phyloP scores from a whole-genome alignment of 495 filamentous ascomycete genomes.

The Hyaloscypha bicolor region DNA sequence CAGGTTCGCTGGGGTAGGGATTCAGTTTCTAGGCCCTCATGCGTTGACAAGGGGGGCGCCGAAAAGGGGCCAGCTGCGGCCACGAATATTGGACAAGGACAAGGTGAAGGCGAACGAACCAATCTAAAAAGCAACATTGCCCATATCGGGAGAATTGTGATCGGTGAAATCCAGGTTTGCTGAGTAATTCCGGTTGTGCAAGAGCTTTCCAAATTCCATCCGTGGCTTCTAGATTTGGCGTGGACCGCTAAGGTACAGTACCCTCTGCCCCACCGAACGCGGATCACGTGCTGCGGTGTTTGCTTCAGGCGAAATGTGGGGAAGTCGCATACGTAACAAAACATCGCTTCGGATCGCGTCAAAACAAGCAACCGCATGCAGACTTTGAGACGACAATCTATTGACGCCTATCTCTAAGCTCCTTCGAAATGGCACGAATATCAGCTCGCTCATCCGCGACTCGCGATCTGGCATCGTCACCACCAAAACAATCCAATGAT shows the following conservation, averaged over 20 bases:
- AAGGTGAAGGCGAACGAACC: background rate
- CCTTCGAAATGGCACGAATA: conserved; percentile 35
- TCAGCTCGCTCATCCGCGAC: conserved; percentile 32
- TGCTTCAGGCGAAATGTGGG: background rate
- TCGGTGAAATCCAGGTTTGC: background rate
- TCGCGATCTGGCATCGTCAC: conserved; percentile 36
- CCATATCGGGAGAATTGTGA: background rate
- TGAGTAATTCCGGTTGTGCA: background rate
- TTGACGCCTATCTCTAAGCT: conserved; percentile 7
- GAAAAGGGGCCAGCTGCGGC: background rate
- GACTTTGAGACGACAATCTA: background rate
- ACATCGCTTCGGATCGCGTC: conserved; percentile 2
- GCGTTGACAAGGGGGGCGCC: conserved; percentile 9
- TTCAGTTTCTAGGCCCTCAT: background rate
- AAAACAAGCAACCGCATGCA: background rate
- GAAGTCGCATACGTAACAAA: background rate
- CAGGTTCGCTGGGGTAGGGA: background rate
- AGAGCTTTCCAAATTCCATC: background rate
- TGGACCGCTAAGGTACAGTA: too few species aligned
- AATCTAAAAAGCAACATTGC: background rate
- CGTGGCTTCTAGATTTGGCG: background rate
- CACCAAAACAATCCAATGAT: conserved; percentile 24
- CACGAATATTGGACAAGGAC: background rate
- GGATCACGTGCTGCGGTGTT: background rate
- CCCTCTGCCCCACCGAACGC: background rate